These are phyloP conservation scores for Periconia digitata DNA, from an alignment of 2,329 filamentous ascomycete species.

Conservation along the genomic window DNA sequence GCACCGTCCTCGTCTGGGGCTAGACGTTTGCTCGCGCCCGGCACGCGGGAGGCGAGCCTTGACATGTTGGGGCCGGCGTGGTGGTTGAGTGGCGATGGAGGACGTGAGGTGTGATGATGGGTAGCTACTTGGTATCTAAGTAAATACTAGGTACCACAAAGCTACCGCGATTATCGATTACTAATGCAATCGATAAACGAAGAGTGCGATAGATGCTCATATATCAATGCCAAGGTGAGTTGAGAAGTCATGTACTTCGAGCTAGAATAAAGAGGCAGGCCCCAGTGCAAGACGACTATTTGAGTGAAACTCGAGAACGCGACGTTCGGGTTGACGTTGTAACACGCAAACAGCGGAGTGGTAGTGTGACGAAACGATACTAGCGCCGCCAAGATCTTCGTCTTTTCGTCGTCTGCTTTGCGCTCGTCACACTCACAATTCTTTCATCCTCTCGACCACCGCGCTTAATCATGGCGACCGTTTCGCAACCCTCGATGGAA, in stretches of 20 bases:
- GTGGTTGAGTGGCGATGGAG: conserved; percentile 1
- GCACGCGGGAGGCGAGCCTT: conserved; percentile 29
- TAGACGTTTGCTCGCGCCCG: conserved; percentile 30
- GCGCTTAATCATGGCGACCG: conserved; percentile 23
- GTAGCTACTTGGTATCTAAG: conserved; percentile 3
- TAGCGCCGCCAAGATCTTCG: conserved; percentile 22
- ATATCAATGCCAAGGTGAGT: too few relatives aligned
- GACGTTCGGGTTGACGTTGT: neutral
- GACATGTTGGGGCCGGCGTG: conserved; percentile 35
- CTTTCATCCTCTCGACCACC: conserved; percentile 2
- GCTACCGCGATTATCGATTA: conserved; percentile 12
- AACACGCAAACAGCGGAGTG: conserved; percentile 2
- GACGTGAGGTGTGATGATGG: neutral
- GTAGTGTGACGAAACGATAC: conserved; percentile 6
- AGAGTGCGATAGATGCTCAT: neutral
- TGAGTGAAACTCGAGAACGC: too few relatives aligned
- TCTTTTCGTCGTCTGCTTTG: conserved; percentile 5
- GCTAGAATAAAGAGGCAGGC: too few relatives aligned
- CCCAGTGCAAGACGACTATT: too few relatives aligned
- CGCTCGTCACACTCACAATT: conserved; percentile 6
- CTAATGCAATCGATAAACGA: conserved; percentile 9
- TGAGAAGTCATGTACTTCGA: too few relatives aligned
- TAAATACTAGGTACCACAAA: too few relatives aligned
- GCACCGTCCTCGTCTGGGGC: conserved; percentile 41
- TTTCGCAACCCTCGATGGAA: conserved; percentile 55